Conservation (phyloP, 2,329 filamentous ascomycete genomes). For the Calonectria pseudoturangicola region DNA sequence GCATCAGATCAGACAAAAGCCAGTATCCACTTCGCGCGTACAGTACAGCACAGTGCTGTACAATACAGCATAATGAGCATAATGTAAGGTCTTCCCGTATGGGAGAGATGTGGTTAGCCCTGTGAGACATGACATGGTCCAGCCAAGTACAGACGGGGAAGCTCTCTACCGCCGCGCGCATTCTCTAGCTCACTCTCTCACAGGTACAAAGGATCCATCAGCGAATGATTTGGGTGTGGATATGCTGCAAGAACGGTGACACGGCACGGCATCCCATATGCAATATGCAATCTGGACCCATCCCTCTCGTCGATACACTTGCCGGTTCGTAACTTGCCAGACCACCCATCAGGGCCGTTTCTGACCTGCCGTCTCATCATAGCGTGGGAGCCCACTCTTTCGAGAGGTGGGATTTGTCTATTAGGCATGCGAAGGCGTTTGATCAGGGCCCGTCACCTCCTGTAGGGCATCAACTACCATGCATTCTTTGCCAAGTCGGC, state of each 20-base stretch:
- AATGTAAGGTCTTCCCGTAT: conserved; percentile 3
- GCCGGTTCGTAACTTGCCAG: conserved; percentile 35
- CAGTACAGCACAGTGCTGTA: neutral
- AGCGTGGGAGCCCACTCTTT: conserved; percentile 28
- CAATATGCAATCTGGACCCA: conserved; percentile 35
- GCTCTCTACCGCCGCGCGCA: conserved; percentile 1
- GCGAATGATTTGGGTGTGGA: conserved; percentile 4
- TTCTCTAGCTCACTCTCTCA: conserved; percentile 2
- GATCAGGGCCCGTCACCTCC: conserved; percentile 5
- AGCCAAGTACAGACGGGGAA: conserved; percentile 9
- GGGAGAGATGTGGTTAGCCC: neutral
- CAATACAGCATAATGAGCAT: neutral
- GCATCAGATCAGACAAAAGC: conserved; percentile 1
- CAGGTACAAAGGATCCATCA: neutral
- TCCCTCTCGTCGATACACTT: conserved; percentile 27
- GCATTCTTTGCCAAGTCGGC: conserved; percentile 10
- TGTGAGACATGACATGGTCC: conserved; percentile 30
- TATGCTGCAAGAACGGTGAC: conserved; percentile 30
- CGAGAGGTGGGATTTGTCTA: conserved; percentile 18
- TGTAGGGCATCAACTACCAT: conserved; percentile 17
- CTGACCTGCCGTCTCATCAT: conserved; percentile 15
- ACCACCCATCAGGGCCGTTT: conserved; percentile 19
- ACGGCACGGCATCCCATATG: conserved; percentile 37
- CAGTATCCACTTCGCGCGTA: neutral
- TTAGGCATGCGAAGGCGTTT: conserved; percentile 29